These are phyloP conservation scores for Dictyostelium intermedium DNA, from an alignment of 78 protist species.

Conservation along the genomic window DNA sequence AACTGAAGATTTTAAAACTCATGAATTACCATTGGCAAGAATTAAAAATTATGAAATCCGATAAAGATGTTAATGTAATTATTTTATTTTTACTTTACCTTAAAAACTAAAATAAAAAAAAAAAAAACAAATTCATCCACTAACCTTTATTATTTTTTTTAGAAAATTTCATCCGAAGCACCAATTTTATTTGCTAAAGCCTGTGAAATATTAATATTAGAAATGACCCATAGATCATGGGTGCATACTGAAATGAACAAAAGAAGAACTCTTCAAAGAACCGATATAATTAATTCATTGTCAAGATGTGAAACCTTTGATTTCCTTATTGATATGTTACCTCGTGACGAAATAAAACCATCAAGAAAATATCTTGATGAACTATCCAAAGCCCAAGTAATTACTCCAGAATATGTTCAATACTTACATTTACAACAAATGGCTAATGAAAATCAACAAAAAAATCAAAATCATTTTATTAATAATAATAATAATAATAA, in stretches of 20 bases:
- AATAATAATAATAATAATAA: not conserved
- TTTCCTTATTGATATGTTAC: slow-evolving; percentile 92
- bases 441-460: not conserved
- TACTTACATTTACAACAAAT: slow-evolving; percentile 1
- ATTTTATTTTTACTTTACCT: no score
- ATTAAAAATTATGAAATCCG: slow-evolving; percentile 90
- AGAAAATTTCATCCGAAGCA: slow-evolving; percentile 77
- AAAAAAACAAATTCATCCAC: not conserved
- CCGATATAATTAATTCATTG: slow-evolving; percentile 88
- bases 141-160: not conserved
- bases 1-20: slow-evolving; percentile 59
- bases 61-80: slow-evolving; percentile 84
- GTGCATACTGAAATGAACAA: slow-evolving; percentile 84
- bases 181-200: slow-evolving; percentile 91
- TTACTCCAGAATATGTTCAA: not conserved
- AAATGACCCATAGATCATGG: slow-evolving; percentile 90
- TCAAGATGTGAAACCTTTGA: slow-evolving; percentile 88
- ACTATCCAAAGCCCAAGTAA: not conserved
- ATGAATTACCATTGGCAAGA: slow-evolving; percentile 88
- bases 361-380: slow-evolving; percentile 22
- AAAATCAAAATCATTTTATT: not conserved
- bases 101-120: no score
- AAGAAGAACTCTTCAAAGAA: slow-evolving; percentile 88
- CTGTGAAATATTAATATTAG: slow-evolving; percentile 91
- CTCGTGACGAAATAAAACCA: slow-evolving; percentile 80